Conservation (phyloP, 345 rosid species). For the Erodium maritimum region DNA sequence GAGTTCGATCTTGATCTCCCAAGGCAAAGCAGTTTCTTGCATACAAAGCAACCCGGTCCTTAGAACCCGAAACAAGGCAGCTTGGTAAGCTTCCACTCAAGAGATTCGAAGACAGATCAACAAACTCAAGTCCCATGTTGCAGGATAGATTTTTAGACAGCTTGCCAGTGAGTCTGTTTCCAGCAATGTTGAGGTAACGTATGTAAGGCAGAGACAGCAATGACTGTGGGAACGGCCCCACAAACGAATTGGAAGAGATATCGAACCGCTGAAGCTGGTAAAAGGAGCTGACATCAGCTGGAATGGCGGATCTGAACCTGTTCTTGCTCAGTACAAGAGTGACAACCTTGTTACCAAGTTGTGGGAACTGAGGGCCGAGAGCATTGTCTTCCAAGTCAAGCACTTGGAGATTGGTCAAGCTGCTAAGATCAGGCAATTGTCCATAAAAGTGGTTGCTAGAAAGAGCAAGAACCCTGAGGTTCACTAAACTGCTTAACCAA, state of each 20-base stretch:
- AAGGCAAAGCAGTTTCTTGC: slow-evolving; percentile 55
- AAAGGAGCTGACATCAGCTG: slow-evolving; percentile 38
- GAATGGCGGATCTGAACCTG: slow-evolving; percentile 70
- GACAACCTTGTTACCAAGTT: slow-evolving; percentile 55
- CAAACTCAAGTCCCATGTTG: slow-evolving; percentile 38
- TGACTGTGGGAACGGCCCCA: slow-evolving; percentile 65
- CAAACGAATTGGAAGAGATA: slow-evolving; percentile 59
- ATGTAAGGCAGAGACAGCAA: slow-evolving; percentile 61
- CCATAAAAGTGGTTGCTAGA: slow-evolving; percentile 68
- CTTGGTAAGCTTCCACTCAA: slow-evolving; percentile 64
- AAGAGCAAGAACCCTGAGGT: slow-evolving; percentile 69
- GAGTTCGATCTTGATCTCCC: slow-evolving; percentile 33
- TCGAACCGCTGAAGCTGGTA: slow-evolving; percentile 78
- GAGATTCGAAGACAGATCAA: slow-evolving; percentile 74
- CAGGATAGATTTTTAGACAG: slow-evolving; percentile 66
- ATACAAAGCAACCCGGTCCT: slow-evolving; percentile 33
- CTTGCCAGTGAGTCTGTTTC: slow-evolving; percentile 78
- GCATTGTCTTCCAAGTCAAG: slow-evolving; percentile 80
- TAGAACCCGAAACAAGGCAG: slow-evolving; percentile 40
- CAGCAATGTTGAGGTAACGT: slow-evolving; percentile 49
- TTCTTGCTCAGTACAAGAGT: slow-evolving; percentile 65
- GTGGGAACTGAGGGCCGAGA: slow-evolving; percentile 65
- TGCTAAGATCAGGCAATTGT: slow-evolving; percentile 56
- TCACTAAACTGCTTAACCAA: slow-evolving; percentile 47
- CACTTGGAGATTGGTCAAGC: slow-evolving; percentile 70